These are phyloP conservation scores for Stemphylium lycopersici DNA, from an alignment of 2,329 filamentous ascomycete genomes.

Conservation along the genomic window DNA sequence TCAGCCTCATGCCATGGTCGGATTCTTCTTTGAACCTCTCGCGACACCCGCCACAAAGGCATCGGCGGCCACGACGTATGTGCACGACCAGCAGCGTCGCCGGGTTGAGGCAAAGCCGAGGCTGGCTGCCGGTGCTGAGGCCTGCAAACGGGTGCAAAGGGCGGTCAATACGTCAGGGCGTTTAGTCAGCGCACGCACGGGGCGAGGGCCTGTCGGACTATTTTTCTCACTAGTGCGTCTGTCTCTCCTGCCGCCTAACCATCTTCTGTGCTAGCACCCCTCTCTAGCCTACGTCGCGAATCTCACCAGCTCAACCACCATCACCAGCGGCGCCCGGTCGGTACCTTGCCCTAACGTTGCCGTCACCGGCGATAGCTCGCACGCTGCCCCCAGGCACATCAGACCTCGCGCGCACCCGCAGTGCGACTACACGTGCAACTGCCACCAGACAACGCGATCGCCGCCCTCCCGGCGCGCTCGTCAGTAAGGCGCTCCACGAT, in stretches of 20 bases:
- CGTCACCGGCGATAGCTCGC: conserved; percentile 29
- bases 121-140: conserved; percentile 4
- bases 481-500: conserved; percentile 21
- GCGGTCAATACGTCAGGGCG: conserved; percentile 13
- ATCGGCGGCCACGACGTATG: conserved; percentile 1
- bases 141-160: conserved; percentile 14
- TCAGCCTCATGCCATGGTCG: conserved; percentile 40
- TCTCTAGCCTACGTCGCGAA: conserved; percentile 47
- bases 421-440: conserved; percentile 44
- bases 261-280: conserved; percentile 28
- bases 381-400: conserved; percentile 23
- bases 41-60: conserved; percentile 18
- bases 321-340: conserved; percentile 25
- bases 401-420: conserved; percentile 26
- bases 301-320: conserved; percentile 39
- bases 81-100: neutral
- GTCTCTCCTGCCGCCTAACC: conserved; percentile 43
- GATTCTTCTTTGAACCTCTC: conserved; percentile 33
- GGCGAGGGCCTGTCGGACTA: conserved; percentile 15
- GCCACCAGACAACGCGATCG: conserved; percentile 29
- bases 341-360: conserved; percentile 38
- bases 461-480: conserved; percentile 23
- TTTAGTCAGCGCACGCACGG: conserved; percentile 27
- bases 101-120: neutral
- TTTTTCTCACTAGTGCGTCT: conserved; percentile 23